Evolutionary conservation across 495 filamentous ascomycete species (phyloP).

Genomic region (Penicillium turbatum): DNA sequence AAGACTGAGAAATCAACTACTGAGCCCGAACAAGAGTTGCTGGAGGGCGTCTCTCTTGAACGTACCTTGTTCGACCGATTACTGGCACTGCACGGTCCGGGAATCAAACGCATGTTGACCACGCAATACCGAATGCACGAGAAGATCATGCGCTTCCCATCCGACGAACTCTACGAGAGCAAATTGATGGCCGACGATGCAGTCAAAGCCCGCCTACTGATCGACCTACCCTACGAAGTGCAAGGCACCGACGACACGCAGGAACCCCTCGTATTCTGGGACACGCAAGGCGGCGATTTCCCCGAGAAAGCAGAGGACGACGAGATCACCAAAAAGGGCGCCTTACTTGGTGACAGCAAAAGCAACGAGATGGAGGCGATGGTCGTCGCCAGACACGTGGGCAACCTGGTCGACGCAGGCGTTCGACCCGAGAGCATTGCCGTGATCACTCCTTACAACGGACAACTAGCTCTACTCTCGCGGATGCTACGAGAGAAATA

Average conservation of each 20-base stretch:
- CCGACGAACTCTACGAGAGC: constrained; percentile 77
- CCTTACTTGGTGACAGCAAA: constrained; percentile 76
- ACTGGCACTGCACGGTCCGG: constrained; percentile 71
- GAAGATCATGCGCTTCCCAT: constrained; percentile 91
- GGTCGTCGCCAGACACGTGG: constrained; percentile 72
- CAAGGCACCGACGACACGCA: constrained; percentile 79
- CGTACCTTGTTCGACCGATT: constrained; percentile 89
- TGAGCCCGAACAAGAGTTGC: constrained; percentile 20
- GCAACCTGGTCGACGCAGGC: constrained; percentile 69
- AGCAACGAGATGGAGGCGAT: constrained; percentile 89
- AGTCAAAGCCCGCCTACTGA: constrained; percentile 71
- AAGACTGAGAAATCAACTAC: constrained; percentile 18
- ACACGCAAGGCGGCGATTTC: constrained; percentile 93
- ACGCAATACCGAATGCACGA: constrained; percentile 99
- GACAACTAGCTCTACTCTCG: constrained; percentile 77
- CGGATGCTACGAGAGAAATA: constrained; percentile 71
- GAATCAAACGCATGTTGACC: constrained; percentile 91
- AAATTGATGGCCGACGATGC: constrained; percentile 72
- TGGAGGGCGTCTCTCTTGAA: constrained; percentile 60
- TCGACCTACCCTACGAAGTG: constrained; percentile 73
- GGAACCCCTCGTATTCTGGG: constrained; percentile 87
- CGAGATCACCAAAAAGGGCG: constrained; percentile 46
- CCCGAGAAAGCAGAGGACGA: constrained; percentile 57
- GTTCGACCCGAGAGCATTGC: constrained; percentile 79
- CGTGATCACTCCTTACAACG: constrained; percentile 94